Evolutionary conservation across 768 basidiomycete genomes (phyloP), one percentile per base, ranked within the genome.

Genomic region (Gymnopilus junonius): DNA sequence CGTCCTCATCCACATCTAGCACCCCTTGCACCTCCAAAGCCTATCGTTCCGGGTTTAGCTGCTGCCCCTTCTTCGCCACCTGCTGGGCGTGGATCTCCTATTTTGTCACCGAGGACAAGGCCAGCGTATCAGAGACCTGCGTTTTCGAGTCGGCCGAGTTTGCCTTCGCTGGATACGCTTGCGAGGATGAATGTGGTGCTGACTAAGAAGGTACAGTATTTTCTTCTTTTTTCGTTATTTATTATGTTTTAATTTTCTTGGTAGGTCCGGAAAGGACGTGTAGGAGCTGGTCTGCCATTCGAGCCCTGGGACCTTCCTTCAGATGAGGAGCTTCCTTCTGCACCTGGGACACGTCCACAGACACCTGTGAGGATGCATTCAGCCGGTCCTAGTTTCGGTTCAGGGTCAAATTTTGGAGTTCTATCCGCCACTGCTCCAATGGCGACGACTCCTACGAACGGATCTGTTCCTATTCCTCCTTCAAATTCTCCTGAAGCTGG

Each of bases 121-220:
- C 79, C 82, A 37, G 83, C 83, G 4, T 70, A 80, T 66, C 77
- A 80, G 63, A 77, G 80, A 48, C 85, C 82, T 25, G 83, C 84
- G 2, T 83, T 86, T 67, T 66, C 74, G 32, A 62, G 79, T 14
- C 79, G 83, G 8, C 85, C 85, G 37, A 84, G 83, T 32, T 67
- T 86, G n/a, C 85, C 85, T 1, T 83, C 82, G 0, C 71, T 86
- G 11, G 70, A 80, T 67, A 80, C 80, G 1, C 78, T 86, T n/a
- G 79, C 83, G 12, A 73, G 77, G 46, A 83, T 83, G 80, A 83
- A 82, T 64, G 63, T 84, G 21, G 76, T 79, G 0, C 67, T 83
- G 37, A 76, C 81, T 4, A 80, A 75, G 58, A 85, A 84, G 80
- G 85, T 82, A 58, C 48, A 15, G 25, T 40, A 12, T 39, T 27